Evolutionary conservation across 2,329 filamentous ascomycete genomes (phyloP).

Genomic region (Diaporthe eres): DNA sequence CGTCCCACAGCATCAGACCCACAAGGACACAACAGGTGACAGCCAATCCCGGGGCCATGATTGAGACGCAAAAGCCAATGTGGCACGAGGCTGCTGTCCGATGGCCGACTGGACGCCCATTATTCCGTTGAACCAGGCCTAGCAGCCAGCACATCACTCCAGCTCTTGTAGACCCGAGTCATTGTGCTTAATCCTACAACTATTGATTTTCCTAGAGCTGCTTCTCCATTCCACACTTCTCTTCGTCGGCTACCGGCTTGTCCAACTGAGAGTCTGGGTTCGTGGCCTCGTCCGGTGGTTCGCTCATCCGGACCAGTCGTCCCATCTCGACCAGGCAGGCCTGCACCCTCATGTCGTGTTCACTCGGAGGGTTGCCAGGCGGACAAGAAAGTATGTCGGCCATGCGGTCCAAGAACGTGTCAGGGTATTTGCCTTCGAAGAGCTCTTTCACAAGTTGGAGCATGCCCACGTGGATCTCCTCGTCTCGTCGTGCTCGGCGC

Average conservation of each 20-base stretch:
- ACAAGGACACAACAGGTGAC: conserved; percentile 15
- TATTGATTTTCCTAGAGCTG: conserved; percentile 21
- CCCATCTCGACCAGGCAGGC: conserved; percentile 31
- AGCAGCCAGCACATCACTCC: conserved; percentile 25
- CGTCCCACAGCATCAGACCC: conserved; percentile 26
- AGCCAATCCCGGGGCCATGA: conserved; percentile 1
- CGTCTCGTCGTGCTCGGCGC: conserved; percentile 29
- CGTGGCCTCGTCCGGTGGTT: background rate
- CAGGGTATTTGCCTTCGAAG: conserved; percentile 26
- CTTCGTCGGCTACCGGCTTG: conserved; percentile 5
- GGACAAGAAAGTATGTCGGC: conserved; percentile 36
- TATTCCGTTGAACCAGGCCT: conserved; percentile 25
- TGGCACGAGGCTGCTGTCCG: background rate
- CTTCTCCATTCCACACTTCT: background rate
- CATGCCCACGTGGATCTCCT: conserved; percentile 12
- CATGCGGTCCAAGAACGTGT: conserved; percentile 25
- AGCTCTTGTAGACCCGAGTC: conserved; percentile 37
- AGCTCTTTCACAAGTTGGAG: conserved; percentile 5
- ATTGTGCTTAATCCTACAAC: conserved; percentile 40
- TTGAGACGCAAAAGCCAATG: background rate
- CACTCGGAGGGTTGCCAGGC: conserved; percentile 17
- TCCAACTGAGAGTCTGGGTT: background rate
- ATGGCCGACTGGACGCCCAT: conserved; percentile 11
- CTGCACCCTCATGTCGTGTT: conserved; percentile 33
- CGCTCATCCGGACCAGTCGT: conserved; percentile 5